Evolutionary conservation across 83 land plant genomes (phyloP).

Genomic region (Larix sibirica): DNA sequence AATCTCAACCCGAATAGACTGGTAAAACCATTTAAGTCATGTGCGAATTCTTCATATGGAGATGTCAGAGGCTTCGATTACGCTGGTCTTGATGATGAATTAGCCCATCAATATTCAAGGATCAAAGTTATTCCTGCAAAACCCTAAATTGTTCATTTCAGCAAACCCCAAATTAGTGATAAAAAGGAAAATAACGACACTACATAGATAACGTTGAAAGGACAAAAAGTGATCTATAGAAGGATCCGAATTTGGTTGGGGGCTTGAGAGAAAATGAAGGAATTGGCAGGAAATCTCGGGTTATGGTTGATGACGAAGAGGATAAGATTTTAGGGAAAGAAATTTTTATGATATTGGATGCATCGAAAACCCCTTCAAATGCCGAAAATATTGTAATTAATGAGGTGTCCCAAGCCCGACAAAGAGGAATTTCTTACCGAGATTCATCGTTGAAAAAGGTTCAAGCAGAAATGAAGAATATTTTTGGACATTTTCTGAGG

Average conservation of each 20-base stretch:
- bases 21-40: background rate
- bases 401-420: too few relatives aligned
- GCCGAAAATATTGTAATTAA: background rate
- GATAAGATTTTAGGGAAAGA: background rate
- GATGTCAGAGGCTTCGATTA: background rate
- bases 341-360: background rate
- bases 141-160: background rate
- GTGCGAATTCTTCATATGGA: too few relatives aligned
- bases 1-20: background rate
- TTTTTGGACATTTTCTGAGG: too few relatives aligned
- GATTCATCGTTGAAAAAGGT: too few relatives aligned
- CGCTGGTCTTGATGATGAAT: conserved; percentile 1
- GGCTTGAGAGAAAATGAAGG: too few relatives aligned
- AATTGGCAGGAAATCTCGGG: background rate
- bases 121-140: background rate
- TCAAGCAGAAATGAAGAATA: background rate
- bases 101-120: background rate
- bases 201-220: background rate
- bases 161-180: background rate
- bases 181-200: background rate
- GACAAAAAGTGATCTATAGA: background rate
- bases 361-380: background rate
- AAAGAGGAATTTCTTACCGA: too few relatives aligned
- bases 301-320: background rate
- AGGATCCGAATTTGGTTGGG: background rate